Conservation (phyloP, 495 filamentous ascomycete species). For the Usnea hakonensis region DNA sequence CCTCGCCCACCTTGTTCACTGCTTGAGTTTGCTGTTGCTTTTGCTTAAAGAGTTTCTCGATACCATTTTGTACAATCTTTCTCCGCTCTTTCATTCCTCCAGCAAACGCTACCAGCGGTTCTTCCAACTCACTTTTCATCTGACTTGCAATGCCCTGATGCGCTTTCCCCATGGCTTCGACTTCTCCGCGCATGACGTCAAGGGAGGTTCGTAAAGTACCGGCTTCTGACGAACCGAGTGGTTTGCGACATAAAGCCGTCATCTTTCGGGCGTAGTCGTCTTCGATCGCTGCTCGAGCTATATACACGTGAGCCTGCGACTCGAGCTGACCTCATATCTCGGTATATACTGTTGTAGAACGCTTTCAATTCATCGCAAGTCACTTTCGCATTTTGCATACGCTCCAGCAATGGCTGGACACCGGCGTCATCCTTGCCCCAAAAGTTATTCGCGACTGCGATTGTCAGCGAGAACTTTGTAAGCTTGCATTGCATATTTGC, state of each 20-base stretch:
- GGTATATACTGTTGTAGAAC: conserved; percentile 84
- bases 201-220: conserved; percentile 78
- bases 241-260: conserved; percentile 74
- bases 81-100: conserved; percentile 91
- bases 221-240: conserved; percentile 79
- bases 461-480: conserved; percentile 14
- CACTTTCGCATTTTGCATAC: conserved; percentile 91
- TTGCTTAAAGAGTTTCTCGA: conserved; percentile 86
- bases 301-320: conserved; percentile 12
- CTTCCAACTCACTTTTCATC: conserved; percentile 97
- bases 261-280: conserved; percentile 97
- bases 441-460: conserved; percentile 92
- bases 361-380: conserved; percentile 89
- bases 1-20: conserved; percentile 72
- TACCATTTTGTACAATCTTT: conserved; percentile 87
- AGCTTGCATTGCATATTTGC: conserved; percentile 27
- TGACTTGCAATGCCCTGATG: conserved; percentile 83
- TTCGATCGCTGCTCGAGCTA: conserved; percentile 87
- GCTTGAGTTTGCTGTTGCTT: conserved; percentile 85
- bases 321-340: conserved; percentile 1
- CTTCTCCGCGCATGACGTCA: conserved; percentile 78
- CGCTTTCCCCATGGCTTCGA: conserved; percentile 90
- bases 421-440: conserved; percentile 99
- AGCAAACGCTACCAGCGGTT: conserved; percentile 83
- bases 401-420: conserved; percentile 82